These are phyloP conservation scores for Lactarius sp. DNA, from an alignment of 768 basidiomycete species.

Conservation along the genomic window DNA sequence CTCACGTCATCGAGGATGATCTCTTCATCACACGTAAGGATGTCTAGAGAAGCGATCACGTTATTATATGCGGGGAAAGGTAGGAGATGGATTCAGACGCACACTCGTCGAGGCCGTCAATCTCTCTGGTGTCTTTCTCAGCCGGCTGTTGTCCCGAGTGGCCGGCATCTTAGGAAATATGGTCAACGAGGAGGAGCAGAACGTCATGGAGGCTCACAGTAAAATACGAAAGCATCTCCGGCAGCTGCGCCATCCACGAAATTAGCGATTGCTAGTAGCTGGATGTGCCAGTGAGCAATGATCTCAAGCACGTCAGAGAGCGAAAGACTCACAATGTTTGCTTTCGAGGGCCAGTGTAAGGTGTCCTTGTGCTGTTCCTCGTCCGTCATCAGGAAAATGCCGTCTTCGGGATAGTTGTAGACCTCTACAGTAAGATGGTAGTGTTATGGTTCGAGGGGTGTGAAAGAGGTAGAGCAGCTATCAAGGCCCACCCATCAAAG, in stretches of 20 bases:
- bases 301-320: neutral
- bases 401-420: constrained; percentile 8
- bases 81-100: neutral
- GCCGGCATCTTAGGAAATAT: constrained; percentile 2
- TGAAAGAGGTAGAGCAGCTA: neutral
- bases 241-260: constrained; percentile 19
- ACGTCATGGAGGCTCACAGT: constrained; percentile 15
- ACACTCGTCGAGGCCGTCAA: constrained; percentile 6
- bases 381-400: constrained; percentile 22
- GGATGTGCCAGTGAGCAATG: neutral
- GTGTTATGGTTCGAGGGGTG: neutral
- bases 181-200: neutral
- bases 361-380: constrained; percentile 4
- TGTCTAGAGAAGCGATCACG: neutral
- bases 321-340: constrained; percentile 20
- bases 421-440: neutral
- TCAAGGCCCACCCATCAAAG: constrained; percentile 14
- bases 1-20: constrained; percentile 23
- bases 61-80: neutral
- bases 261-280: constrained; percentile 20
- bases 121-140: neutral
- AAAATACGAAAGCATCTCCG: constrained; percentile 24
- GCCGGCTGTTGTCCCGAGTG: neutral
- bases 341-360: constrained; percentile 12
- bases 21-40: constrained; percentile 15